Percentiles rank a stretch among this genome's conserved stretches.
Evolutionary conservation across 345 rosid genomes (phyloP).

Genomic region (Citropsis articulata): DNA sequence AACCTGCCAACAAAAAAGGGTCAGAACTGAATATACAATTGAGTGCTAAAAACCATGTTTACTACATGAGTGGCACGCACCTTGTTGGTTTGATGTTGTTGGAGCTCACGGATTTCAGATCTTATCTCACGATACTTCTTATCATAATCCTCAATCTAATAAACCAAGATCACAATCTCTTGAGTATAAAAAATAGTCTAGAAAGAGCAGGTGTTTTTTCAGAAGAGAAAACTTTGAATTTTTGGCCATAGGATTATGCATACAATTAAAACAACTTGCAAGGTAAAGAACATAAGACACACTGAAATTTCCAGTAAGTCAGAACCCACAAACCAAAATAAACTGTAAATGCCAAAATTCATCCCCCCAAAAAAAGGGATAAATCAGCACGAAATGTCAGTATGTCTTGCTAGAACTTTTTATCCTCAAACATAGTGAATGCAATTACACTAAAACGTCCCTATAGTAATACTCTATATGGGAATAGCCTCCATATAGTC

Average conservation of each 20-base stretch:
- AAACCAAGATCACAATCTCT: conserved; percentile 18
- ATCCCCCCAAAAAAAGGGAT: neutral
- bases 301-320: neutral
- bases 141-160: conserved; percentile 54
- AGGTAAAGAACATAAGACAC: neutral
- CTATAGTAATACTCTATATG: too few relatives aligned
- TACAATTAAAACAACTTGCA: neutral
- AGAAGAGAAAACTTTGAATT: neutral
- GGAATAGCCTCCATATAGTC: too few relatives aligned
- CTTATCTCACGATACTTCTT: conserved; percentile 35
- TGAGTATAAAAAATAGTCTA: neutral
- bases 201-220: neutral
- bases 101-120: conserved; percentile 48
- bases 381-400: neutral
- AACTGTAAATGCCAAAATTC: neutral
- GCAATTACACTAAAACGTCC: neutral
- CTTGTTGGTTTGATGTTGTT: conserved; percentile 66
- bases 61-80: conserved; percentile 36
- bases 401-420: neutral
- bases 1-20: conserved; percentile 47
- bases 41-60: conserved; percentile 1
- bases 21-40: neutral
- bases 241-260: neutral
- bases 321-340: neutral
- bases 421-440: neutral